Percentiles rank a stretch among this genome's conserved stretches.
Evolutionary conservation across 2,329 filamentous ascomycete genomes (phyloP).

Genomic region (Penicillium sp.): DNA sequence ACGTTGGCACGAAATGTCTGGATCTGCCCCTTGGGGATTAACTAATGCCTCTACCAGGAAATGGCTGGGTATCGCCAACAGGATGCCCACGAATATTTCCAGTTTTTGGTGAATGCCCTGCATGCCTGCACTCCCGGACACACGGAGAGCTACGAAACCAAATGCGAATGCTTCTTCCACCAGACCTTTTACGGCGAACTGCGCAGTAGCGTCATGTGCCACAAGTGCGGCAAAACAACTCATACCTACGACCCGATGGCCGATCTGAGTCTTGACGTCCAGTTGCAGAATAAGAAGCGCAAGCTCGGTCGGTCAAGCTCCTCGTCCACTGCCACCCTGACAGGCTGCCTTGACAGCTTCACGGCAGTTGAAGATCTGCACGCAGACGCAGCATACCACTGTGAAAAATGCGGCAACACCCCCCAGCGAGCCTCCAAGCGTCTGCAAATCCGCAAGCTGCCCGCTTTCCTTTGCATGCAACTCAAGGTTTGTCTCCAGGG

Average conservation of each 20-base stretch:
- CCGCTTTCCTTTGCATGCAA: slow-evolving; percentile 87
- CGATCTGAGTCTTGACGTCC: slow-evolving; percentile 84
- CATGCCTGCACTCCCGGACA: slow-evolving; percentile 75
- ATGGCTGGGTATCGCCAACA: slow-evolving; percentile 91
- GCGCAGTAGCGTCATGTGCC: slow-evolving; percentile 85
- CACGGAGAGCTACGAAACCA: slow-evolving; percentile 53
- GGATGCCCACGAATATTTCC: slow-evolving; percentile 95
- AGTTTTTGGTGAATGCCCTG: slow-evolving; percentile 88
- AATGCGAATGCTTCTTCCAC: slow-evolving; percentile 87
- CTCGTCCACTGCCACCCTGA: slow-evolving; percentile 54
- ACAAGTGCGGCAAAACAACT: slow-evolving; percentile 78
- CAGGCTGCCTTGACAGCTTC: slow-evolving; percentile 81
- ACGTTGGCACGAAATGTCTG: slow-evolving; percentile 1
- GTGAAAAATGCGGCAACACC: slow-evolving; percentile 71
- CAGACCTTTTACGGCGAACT: slow-evolving; percentile 92
- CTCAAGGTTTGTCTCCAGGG: slow-evolving; percentile 64
- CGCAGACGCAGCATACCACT: slow-evolving; percentile 73
- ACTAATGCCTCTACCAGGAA: slow-evolving; percentile 48
- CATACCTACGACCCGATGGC: slow-evolving; percentile 84
- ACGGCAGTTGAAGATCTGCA: slow-evolving; percentile 73
- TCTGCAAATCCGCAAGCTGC: slow-evolving; percentile 76
- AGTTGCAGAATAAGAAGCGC: slow-evolving; percentile 62
- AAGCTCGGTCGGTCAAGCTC: slow-evolving; percentile 39
- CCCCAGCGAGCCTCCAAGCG: slow-evolving; percentile 77
- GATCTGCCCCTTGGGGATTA: slow-evolving; percentile 1